phyloP scores from a whole-genome alignment of 192 early-diverging fungal species.

The Lobulomyces angularis region DNA sequence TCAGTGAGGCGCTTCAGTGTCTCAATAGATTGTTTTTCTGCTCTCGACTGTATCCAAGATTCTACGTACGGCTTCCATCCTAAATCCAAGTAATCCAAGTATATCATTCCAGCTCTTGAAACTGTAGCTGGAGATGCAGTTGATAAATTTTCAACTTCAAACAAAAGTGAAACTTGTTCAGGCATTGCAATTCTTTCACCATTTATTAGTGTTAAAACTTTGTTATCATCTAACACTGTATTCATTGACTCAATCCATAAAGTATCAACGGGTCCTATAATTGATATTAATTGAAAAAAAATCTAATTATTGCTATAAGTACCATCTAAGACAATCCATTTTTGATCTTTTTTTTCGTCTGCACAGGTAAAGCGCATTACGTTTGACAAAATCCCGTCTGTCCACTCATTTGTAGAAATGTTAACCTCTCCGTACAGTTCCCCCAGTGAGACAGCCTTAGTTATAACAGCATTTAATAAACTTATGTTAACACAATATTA shows the following conservation, averaged over 20 bases:
- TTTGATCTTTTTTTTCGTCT: constrained; percentile 45
- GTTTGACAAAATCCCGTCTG: constrained; percentile 40
- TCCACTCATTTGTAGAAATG: constrained; percentile 43
- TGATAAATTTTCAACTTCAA: constrained; percentile 47
- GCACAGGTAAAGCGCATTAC: constrained; percentile 37
- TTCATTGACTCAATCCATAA: constrained; percentile 57
- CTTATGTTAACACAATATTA: too few species aligned
- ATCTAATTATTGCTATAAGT: too few species aligned
- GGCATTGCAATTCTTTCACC: constrained; percentile 45
- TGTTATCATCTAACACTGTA: constrained; percentile 50
- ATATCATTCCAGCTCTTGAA: constrained; percentile 44
- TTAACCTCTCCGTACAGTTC: constrained; percentile 50
- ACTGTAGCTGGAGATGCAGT: constrained; percentile 49
- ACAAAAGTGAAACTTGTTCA: constrained; percentile 43
- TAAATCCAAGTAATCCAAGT: constrained; percentile 39
- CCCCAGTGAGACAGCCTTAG: constrained; percentile 25
- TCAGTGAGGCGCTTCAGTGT: constrained; percentile 24
- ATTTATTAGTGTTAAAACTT: constrained; percentile 46
- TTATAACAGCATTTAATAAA: too few species aligned
- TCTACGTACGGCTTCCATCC: constrained; percentile 40
- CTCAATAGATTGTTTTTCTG: constrained; percentile 28
- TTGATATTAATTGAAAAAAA: too few species aligned
- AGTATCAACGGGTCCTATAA: constrained; percentile 50
- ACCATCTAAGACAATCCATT: constrained; percentile 50
- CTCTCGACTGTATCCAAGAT: constrained; percentile 27